Conservation (phyloP, 305 asterid genomes). For the Fraxinus floribunda region DNA sequence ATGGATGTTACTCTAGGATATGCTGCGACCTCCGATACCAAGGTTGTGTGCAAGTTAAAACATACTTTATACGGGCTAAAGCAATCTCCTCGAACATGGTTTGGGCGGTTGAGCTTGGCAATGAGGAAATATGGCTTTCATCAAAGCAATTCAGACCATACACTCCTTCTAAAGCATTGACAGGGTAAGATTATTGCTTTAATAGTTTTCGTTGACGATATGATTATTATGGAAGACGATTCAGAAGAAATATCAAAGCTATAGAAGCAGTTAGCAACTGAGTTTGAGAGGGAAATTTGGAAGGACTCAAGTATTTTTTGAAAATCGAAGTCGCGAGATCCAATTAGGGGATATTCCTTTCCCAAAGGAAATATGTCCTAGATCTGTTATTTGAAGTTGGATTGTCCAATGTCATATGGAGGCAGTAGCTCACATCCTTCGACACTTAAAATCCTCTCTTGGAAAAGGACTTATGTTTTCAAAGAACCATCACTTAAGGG, state of each 20-base stretch:
- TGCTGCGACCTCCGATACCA: neutral
- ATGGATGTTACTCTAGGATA: neutral
- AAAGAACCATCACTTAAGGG: no score
- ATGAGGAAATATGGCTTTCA: neutral
- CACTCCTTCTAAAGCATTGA: neutral
- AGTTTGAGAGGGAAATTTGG: neutral
- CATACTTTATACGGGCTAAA: neutral
- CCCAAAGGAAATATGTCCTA: neutral
- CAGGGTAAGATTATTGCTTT: neutral
- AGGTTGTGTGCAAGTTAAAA: neutral
- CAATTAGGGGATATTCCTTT: neutral
- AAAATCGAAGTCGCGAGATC: neutral
- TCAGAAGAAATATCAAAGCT: neutral
- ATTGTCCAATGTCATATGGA: neutral
- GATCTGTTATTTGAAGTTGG: neutral
- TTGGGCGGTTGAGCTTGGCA: neutral
- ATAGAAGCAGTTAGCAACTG: neutral
- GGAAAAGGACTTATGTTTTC: neutral
- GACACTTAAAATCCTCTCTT: neutral
- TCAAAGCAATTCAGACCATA: no score
- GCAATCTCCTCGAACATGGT: neutral
- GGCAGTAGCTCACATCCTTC: neutral
- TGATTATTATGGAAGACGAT: neutral
- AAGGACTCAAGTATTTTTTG: neutral
- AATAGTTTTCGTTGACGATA: neutral